Base-by-base conservation (phyloP, 495 filamentous ascomycete species). In the Pyrenula massariospora region DNA sequence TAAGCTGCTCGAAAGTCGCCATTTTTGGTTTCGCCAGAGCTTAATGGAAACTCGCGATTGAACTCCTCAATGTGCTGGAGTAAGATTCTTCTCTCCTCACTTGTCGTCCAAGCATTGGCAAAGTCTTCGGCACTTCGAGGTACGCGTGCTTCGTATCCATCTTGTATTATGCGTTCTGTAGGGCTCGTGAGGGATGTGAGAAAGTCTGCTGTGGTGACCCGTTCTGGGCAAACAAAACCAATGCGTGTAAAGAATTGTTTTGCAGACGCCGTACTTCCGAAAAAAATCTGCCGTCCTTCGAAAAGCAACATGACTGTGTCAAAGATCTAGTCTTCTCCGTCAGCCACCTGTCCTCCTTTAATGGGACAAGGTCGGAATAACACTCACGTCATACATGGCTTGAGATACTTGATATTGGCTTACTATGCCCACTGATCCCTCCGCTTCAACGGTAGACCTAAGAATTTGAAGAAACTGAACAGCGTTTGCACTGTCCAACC, bases 141-240 rank as follows among this genome's bases (percentile, higher is more conserved):
- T 56, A 78, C 77, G 2, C 62, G 67, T 25, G 62, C 57, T 54
- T 76, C 73, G 63, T 70, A 80, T 0, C 85, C 87, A 3, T 74
- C 68, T 0, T 78, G 77, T 48, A 84, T 77, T 10, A 70, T 69
- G 22, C 88, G 72, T 60, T 89, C 86, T 0, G 72, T 73, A 0
- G 84, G 81, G 60, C 87, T 85, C 2, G 87, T 89, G 24, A 88
- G 71, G 31, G 84, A 79, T 1, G 86, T 89, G 10, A 92, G 67
- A 69, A 86, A 76, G 60, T 88, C 84, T 3, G 84, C 82, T 1
- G 86, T 81, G 31, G 86, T 91, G 36, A 81, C 80, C 11, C 88
- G 73, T 1, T 84, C 77, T 0, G 80, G 78, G 52, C 81, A 86
- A 25, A 78, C 62, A 58, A 86, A 88, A 10, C 86, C 86, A 0